Base-by-base conservation (phyloP, 352 stramenopile species). In the Lagenidium sp. region DNA sequence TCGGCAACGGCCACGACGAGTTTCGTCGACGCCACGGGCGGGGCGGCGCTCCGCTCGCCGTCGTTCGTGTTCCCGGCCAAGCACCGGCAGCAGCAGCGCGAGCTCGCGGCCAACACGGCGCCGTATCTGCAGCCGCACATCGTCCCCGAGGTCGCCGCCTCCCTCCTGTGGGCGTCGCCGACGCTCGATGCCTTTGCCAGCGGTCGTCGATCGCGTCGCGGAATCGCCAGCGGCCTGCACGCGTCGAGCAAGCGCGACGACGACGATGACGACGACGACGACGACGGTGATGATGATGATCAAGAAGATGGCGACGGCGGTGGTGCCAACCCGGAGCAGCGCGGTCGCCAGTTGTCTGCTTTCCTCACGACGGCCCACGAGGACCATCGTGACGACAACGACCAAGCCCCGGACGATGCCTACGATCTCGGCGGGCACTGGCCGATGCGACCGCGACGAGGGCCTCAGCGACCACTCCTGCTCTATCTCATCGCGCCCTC, bases 41-140 rank as follows among this genome's bases (percentile, higher is more conserved):
- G 36, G 0, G 44, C 43, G 15, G 26, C 40, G 6, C 31, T 22
- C n/a, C 37, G 29, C n/a, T 16, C 18, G 18, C 16, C 51, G 29
- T 35, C 45, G 7, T 55, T 52, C 18, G 47, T 62, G 20, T 62
- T 47, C 12, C 53, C 53, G 4, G 42, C 53, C 4, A 56, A 62
- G 32, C 36, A 30, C 7, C 53, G 53, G 0, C 53, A 56, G 22
- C 53, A 62, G 5, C 47, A 62, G 32, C 47, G 47, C 19, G 53
- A 62, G 30, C 16, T 40, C 0, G 41, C 42, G 16, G 50, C 50
- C 47, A 50, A 42, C 40, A 42, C 55, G 21, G 42, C 50, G 22
- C 48, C 43, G n/a, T 42, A 50, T 23, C 53, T 48, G 42, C 53
- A 43, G 24, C 8, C 28, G 28, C 47, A 56, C 19, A 55, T 62